Base-by-base conservation (phyloP, 352 stramenopile species). In the Peronospora farinosa region DNA sequence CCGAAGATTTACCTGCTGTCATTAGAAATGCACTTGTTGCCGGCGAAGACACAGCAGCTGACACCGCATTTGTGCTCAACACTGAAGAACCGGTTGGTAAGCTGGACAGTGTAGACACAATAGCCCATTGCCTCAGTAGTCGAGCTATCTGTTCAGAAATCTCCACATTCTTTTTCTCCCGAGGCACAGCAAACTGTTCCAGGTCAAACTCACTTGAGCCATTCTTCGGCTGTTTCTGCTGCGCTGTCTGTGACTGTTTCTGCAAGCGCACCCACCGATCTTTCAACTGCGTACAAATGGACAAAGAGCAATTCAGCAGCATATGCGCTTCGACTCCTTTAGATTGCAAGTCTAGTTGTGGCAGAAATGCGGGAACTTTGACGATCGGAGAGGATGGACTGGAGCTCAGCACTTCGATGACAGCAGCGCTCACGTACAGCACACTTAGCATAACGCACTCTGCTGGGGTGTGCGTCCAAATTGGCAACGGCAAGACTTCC, bases 361-460 rank as follows among this genome's bases (percentile, higher is more conserved):
- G 76, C 7, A 89, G 54, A 30, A 72, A 89, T 4, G 60, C 54
- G 9, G 78, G 74, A 6, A 67, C 40, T 37, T 55, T 47, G 27
- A 45, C 17, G 6, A 49, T 45, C 9, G n/a, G 40, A 54, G n/a
- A 8, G 1, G 30, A 16, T 9, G 16, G 7, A 21, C 15, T 35
- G 32, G 33, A 23, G 19, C 54, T 72, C 28, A 86, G 32, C 0
- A 53, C 72, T 23, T 76, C 57, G 5, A 47, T 69, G 2, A 73
- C 74, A 7, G 79, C 79, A 42, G 74, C 67, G 30, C 73, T 85
- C 7, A 91, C 63, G 35, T 91, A 91, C 7, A 82, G 33, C 15
- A 87, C 63, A 37, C 77, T 85, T 2, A 91, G 54, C 12, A 84
- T 70, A 1, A 91, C 65, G 21, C 79, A 91, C 36, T 84, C 73